Percentiles rank a stretch among this genome's conserved stretches.
These are phyloP conservation scores for Talaromyces adpressus DNA, from an alignment of 495 filamentous ascomycete species.

Conservation along the genomic window DNA sequence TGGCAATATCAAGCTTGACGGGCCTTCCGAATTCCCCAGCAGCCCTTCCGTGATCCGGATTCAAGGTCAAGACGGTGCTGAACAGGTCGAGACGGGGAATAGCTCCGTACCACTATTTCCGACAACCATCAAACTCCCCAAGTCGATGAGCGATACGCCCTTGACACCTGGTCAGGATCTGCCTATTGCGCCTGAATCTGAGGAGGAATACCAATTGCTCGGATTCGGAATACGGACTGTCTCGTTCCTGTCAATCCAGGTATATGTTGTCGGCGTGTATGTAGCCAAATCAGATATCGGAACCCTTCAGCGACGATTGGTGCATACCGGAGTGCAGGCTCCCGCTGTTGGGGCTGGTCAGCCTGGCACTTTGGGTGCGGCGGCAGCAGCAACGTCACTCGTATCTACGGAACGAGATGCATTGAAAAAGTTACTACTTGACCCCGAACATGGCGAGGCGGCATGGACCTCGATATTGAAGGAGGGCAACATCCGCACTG, in stretches of 20 bases:
- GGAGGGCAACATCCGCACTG: slow-evolving; percentile 55
- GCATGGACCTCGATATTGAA: slow-evolving; percentile 68
- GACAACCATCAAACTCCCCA: slow-evolving; percentile 55
- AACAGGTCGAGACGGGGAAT: slow-evolving; percentile 75
- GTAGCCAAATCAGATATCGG: slow-evolving; percentile 70
- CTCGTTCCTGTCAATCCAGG: slow-evolving; percentile 81
- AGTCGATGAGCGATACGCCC: slow-evolving; percentile 26
- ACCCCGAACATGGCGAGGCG: slow-evolving; percentile 56
- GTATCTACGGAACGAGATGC: slow-evolving; percentile 70
- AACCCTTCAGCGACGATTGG: slow-evolving; percentile 46
- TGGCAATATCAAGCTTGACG: slow-evolving; percentile 29
- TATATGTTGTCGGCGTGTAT: slow-evolving; percentile 92
- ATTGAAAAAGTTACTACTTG: slow-evolving; percentile 59
- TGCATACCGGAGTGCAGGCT: slow-evolving; percentile 35
- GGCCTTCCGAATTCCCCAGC: slow-evolving; percentile 29
- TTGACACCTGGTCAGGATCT: slow-evolving; percentile 35
- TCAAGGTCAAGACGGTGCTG: slow-evolving; percentile 49
- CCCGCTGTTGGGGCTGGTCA: slow-evolving; percentile 23
- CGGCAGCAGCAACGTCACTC: slow-evolving; percentile 67
- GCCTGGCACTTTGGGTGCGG: slow-evolving; percentile 29
- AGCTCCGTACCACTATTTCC: slow-evolving; percentile 79
- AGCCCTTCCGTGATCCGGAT: slow-evolving; percentile 33
- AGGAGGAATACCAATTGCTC: slow-evolving; percentile 75
- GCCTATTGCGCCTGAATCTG: slow-evolving; percentile 13
- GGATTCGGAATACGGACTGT: slow-evolving; percentile 86